These are phyloP conservation scores for Pleomassaria siparia DNA, from an alignment of 2,329 filamentous ascomycete species.

Conservation along the genomic window DNA sequence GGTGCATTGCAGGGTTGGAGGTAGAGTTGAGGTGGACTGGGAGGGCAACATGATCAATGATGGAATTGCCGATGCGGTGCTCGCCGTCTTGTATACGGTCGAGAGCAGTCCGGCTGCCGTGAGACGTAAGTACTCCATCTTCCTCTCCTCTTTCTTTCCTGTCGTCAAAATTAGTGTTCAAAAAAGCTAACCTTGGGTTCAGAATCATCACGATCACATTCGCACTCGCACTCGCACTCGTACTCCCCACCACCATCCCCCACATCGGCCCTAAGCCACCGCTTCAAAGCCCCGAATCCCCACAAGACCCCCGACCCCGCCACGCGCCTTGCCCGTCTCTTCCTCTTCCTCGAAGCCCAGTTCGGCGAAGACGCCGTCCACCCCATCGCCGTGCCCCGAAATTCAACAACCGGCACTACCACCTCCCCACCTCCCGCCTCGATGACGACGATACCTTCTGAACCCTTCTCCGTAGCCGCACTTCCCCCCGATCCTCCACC, in stretches of 20 bases:
- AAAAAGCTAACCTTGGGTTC: neutral
- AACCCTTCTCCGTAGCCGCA: conserved; percentile 11
- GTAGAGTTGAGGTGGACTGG: conserved; percentile 91
- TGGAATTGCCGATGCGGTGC: conserved; percentile 94
- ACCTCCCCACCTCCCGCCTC: conserved; percentile 2
- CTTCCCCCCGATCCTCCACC: conserved; percentile 6
- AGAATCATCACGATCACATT: conserved; percentile 25
- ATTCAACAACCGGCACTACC: conserved; percentile 36
- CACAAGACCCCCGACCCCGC: conserved; percentile 71
- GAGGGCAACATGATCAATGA: conserved; percentile 98
- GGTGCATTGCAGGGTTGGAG: conserved; percentile 73
- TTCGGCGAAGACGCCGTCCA: conserved; percentile 82
- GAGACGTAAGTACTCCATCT: conserved; percentile 64
- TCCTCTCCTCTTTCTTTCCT: conserved; percentile 12
- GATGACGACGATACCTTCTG: conserved; percentile 3
- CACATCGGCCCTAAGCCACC: conserved; percentile 18
- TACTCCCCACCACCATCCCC: conserved; percentile 10
- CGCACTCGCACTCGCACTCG: conserved; percentile 5
- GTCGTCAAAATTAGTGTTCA: neutral
- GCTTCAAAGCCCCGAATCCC: conserved; percentile 59
- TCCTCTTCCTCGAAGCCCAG: conserved; percentile 96
- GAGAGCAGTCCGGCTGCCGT: conserved; percentile 95
- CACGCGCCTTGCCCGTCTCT: conserved; percentile 79
- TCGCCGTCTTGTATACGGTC: conserved; percentile 87
- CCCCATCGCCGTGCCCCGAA: conserved; percentile 69